These are phyloP conservation scores for Pyrrhoderma lamaoense DNA, from an alignment of 1,284 basidiomycete genomes.

Conservation along the genomic window DNA sequence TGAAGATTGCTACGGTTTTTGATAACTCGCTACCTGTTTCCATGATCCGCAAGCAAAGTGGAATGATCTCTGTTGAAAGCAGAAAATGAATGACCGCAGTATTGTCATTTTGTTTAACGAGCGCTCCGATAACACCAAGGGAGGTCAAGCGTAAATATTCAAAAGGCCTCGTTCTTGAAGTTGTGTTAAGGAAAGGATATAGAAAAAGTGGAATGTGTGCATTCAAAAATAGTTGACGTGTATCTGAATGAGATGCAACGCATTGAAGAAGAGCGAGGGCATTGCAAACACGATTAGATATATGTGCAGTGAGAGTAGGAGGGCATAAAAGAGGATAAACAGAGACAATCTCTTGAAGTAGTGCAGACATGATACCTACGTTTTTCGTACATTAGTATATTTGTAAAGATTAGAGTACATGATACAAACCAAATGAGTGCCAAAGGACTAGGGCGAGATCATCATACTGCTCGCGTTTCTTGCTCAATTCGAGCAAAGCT, in stretches of 20 bases:
- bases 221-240: constrained; percentile 82
- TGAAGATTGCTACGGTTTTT: constrained; percentile 99
- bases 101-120: constrained; percentile 99
- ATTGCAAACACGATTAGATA: constrained; percentile 99
- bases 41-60: constrained; percentile 98
- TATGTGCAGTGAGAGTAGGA: constrained; percentile 94
- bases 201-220: constrained; percentile 98
- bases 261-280: constrained; percentile 96
- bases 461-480: constrained; percentile 99
- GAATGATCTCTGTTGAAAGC: constrained; percentile 98
- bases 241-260: constrained; percentile 93
- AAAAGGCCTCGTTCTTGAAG: constrained; percentile 97
- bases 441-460: constrained; percentile 96
- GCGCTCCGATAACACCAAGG: constrained; percentile 95
- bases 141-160: constrained; percentile 98
- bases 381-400: neutral
- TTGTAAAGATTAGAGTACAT: neutral
- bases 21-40: constrained; percentile 99
- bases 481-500: constrained; percentile 92
- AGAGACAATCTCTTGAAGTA: constrained; percentile 96
- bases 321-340: constrained; percentile 96
- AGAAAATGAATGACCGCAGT: constrained; percentile 98
- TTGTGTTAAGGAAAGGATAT: constrained; percentile 99
- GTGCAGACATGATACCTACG: constrained; percentile 94
- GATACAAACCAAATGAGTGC: constrained; percentile 90